A percentile compares a stretch with the other conserved stretches of the same genome.
phyloP scores from a whole-genome alignment of 2,329 filamentous ascomycete species.

The Zarea fungicola region DNA sequence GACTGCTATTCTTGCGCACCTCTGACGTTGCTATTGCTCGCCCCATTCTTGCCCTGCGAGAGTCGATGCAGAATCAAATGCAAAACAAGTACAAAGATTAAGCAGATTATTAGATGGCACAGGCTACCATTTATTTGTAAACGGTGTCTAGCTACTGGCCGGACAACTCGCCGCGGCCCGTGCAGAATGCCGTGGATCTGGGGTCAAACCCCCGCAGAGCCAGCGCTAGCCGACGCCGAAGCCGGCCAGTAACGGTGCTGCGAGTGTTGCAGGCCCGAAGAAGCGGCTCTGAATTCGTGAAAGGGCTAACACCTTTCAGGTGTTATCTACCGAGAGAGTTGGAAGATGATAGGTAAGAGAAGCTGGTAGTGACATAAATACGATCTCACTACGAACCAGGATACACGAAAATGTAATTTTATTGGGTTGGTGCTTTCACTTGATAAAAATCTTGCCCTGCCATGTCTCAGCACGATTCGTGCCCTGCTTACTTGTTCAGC shows the following conservation, averaged over 20 bases:
- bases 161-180: not conserved
- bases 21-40: conserved; percentile 34
- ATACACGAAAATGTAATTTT: no score
- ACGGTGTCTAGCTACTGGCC: not conserved
- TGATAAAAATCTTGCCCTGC: no score
- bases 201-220: not conserved
- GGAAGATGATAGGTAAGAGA: no score
- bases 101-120: not conserved
- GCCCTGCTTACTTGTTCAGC: conserved; percentile 1
- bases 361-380: no score
- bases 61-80: not conserved
- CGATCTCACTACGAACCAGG: no score
- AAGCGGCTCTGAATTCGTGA: no score
- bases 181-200: not conserved
- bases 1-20: conserved; percentile 40
- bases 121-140: not conserved
- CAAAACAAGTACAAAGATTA: not conserved
- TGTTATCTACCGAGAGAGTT: no score
- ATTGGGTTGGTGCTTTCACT: no score
- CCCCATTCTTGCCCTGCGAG: conserved; percentile 8
- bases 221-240: not conserved
- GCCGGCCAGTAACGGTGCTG: no score
- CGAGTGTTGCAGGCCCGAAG: no score
- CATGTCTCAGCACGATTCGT: no score
- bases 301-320: no score